These are phyloP conservation scores for Ormosia semicastrata DNA, from an alignment of 306 rosid genomes.

Conservation along the genomic window DNA sequence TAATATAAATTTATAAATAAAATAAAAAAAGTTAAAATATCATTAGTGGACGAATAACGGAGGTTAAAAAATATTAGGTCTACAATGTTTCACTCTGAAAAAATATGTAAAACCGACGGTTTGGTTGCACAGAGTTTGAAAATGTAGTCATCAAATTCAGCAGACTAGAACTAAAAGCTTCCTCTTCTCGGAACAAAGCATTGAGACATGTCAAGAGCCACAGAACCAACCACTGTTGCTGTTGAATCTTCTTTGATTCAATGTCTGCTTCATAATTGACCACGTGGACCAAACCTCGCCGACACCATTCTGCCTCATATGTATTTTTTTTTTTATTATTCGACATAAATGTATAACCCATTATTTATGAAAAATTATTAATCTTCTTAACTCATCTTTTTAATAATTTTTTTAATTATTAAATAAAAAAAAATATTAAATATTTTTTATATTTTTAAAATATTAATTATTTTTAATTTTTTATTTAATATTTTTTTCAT, in stretches of 20 bases:
- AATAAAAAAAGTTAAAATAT: no score
- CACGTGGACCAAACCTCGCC: constrained; percentile 25
- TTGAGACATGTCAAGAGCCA: not conserved
- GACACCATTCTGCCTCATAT: not conserved
- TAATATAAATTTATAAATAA: no score
- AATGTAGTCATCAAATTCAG: not conserved
- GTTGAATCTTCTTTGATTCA: not conserved
- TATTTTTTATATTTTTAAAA: no score
- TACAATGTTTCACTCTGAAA: not conserved
- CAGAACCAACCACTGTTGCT: not conserved
- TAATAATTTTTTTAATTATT: no score
- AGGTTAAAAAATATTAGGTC: no score
- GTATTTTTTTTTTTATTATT: not conserved
- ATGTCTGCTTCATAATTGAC: not conserved
- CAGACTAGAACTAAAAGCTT: not conserved
- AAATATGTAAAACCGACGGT: not conserved
- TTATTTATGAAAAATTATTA: no score
- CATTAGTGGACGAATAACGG: no score
- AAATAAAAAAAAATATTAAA: no score
- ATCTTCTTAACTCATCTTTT: no score
- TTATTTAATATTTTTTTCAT: no score
- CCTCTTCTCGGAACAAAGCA: not conserved
- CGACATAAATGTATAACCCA: not conserved
- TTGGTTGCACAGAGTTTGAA: not conserved
- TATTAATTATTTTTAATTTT: no score